Percentiles rank a stretch among this genome's conserved stretches.
phyloP scores from a whole-genome alignment of 2,329 filamentous ascomycete genomes.

The Cryphonectria carpinicola region DNA sequence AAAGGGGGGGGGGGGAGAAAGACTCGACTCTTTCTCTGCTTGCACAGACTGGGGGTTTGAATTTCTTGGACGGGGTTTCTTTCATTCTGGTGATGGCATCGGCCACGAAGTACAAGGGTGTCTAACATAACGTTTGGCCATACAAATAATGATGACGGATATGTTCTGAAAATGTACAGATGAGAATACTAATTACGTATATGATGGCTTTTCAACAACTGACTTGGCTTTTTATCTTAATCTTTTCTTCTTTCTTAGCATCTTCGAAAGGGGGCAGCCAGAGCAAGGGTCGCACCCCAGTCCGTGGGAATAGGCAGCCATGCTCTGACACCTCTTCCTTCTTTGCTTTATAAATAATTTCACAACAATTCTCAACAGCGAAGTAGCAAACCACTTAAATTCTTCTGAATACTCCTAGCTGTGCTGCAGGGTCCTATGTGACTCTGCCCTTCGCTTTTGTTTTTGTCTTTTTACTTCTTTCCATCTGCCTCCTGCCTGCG shows the following conservation, averaged over 20 bases:
- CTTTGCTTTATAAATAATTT: background rate
- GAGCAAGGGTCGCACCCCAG: background rate
- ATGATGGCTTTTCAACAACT: background rate
- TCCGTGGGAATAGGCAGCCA: background rate
- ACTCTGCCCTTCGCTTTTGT: constrained; percentile 28
- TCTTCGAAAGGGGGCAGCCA: background rate
- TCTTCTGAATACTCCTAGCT: background rate
- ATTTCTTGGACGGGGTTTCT: background rate
- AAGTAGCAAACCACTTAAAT: constrained; percentile 14
- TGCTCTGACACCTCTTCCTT: too few relatives aligned
- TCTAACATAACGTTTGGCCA: background rate
- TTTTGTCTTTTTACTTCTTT: background rate
- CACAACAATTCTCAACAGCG: background rate
- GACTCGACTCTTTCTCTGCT: background rate
- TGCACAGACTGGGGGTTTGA: background rate
- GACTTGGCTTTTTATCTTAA: background rate
- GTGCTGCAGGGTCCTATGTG: background rate
- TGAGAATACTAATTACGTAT: background rate
- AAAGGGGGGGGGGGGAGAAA: too few relatives aligned
- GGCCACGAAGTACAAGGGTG: background rate
- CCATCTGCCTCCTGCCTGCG: background rate
- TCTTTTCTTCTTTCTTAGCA: background rate
- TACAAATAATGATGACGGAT: background rate
- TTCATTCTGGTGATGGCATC: background rate
- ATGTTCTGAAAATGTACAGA: background rate